These are phyloP conservation scores for Xylariomycetidae sp. DNA, from an alignment of 2,329 filamentous ascomycete species.

Conservation along the genomic window DNA sequence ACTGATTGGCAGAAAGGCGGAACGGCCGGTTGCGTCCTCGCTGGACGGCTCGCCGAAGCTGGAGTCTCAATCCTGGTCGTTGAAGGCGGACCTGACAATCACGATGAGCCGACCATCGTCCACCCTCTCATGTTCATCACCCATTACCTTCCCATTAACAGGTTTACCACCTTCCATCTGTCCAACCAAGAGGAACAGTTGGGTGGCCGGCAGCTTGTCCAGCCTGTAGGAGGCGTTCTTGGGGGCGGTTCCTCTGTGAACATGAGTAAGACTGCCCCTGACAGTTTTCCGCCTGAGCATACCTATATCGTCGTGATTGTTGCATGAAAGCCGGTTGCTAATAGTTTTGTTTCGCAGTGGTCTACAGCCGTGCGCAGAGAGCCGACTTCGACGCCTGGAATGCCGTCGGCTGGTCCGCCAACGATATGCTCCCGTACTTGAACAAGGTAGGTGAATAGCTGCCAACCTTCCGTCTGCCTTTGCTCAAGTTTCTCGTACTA, in stretches of 20 bases:
- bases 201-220: slow-evolving; percentile 34
- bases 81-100: slow-evolving; percentile 50
- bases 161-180: slow-evolving; percentile 41
- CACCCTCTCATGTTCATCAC: slow-evolving; percentile 45
- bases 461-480: too few relatives aligned
- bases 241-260: slow-evolving; percentile 42
- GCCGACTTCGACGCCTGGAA: slow-evolving; percentile 16
- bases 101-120: slow-evolving; percentile 41
- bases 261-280: slow-evolving; percentile 24
- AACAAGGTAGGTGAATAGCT: too few relatives aligned
- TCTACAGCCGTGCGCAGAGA: slow-evolving; percentile 23
- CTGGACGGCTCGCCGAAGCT: slow-evolving; percentile 44
- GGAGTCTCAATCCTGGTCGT: slow-evolving; percentile 48
- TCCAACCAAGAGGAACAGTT: slow-evolving; percentile 39
- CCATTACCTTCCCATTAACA: slow-evolving; percentile 42
- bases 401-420: slow-evolving; percentile 12
- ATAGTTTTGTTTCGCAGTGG: slow-evolving; percentile 12
- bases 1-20: slow-evolving; percentile 38
- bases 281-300: neutral
- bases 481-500: too few relatives aligned
- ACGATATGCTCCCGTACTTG: slow-evolving; percentile 40
- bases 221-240: slow-evolving; percentile 23
- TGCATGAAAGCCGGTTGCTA: neutral
- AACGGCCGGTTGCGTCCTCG: slow-evolving; percentile 44
- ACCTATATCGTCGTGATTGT: neutral